A percentile compares a stretch with the other conserved stretches of the same genome.
Conservation (phyloP, 2,329 filamentous ascomycete genomes). For the Zymoseptoria brevis region DNA sequence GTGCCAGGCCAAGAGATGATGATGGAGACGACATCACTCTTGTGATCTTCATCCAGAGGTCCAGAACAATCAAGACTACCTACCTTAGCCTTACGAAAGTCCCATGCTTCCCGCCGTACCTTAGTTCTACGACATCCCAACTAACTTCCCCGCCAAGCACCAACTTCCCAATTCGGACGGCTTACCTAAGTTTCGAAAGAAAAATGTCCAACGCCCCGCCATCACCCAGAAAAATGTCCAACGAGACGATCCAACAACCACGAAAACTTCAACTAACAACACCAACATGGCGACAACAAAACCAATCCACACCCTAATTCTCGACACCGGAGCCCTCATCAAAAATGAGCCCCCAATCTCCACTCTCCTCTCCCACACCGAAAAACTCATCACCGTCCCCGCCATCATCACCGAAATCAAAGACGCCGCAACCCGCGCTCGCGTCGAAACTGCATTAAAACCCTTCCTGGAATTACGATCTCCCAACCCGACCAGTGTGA, state of each 20-base stretch:
- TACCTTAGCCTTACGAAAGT: too few relatives aligned
- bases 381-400: constrained; percentile 73
- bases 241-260: neutral
- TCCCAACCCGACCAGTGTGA: constrained; percentile 68
- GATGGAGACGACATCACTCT: too few relatives aligned
- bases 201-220: neutral
- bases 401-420: constrained; percentile 80
- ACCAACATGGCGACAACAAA: constrained; percentile 42
- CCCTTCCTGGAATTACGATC: constrained; percentile 75
- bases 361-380: constrained; percentile 68
- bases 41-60: too few relatives aligned
- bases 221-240: neutral
- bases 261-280: neutral
- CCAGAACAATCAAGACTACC: too few relatives aligned
- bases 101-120: too few relatives aligned
- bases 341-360: constrained; percentile 84
- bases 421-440: constrained; percentile 69
- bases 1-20: too few relatives aligned
- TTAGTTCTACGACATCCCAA: too few relatives aligned
- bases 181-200: neutral
- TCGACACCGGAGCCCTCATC: constrained; percentile 89
- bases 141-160: neutral
- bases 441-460: constrained; percentile 74
- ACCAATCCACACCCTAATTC: constrained; percentile 70
- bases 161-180: neutral